phyloP scores from a whole-genome alignment of 306 rosid species.

The Dryas octopetala region DNA sequence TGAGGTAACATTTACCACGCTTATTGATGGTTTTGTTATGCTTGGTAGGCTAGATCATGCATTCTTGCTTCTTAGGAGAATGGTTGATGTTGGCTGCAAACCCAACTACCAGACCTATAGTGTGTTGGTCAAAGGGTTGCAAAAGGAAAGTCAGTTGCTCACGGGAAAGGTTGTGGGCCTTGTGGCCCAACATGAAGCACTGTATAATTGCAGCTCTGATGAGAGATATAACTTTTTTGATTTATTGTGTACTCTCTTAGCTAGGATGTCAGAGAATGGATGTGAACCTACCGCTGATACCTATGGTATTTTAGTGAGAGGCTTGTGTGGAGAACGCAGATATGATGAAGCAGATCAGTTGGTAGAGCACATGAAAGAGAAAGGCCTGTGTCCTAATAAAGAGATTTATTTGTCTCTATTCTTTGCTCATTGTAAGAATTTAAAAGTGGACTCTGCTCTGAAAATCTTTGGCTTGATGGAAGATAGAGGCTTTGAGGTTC shows the following conservation, averaged over 20 bases:
- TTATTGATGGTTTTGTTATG: slow-evolving; percentile 45
- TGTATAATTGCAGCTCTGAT: slow-evolving; percentile 19
- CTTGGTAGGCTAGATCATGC: slow-evolving; percentile 42
- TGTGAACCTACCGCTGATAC: slow-evolving; percentile 39
- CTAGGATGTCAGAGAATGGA: slow-evolving; percentile 32
- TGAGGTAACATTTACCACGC: slow-evolving; percentile 43
- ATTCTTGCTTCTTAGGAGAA: slow-evolving; percentile 33
- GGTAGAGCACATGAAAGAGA: slow-evolving; percentile 34
- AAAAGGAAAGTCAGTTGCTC: slow-evolving; percentile 28
- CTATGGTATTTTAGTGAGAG: slow-evolving; percentile 35
- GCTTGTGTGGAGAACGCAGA: slow-evolving; percentile 43
- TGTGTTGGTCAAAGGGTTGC: slow-evolving; percentile 39
- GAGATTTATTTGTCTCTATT: slow-evolving; percentile 30
- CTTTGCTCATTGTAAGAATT: slow-evolving; percentile 32
- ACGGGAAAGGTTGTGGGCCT: slow-evolving; percentile 30
- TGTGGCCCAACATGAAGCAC: slow-evolving; percentile 27
- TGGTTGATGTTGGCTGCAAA: slow-evolving; percentile 37
- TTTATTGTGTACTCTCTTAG: slow-evolving; percentile 28
- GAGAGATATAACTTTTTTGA: slow-evolving; percentile 15
- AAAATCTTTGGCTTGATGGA: slow-evolving; percentile 33
- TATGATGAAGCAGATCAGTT: slow-evolving; percentile 34
- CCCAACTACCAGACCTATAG: slow-evolving; percentile 39
- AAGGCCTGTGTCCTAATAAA: slow-evolving; percentile 32
- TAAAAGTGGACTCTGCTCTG: slow-evolving; percentile 37
- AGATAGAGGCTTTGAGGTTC: slow-evolving; percentile 22